Evolutionary conservation across 805 yeast species (phyloP).

Genomic region (Candida stauntonica): DNA sequence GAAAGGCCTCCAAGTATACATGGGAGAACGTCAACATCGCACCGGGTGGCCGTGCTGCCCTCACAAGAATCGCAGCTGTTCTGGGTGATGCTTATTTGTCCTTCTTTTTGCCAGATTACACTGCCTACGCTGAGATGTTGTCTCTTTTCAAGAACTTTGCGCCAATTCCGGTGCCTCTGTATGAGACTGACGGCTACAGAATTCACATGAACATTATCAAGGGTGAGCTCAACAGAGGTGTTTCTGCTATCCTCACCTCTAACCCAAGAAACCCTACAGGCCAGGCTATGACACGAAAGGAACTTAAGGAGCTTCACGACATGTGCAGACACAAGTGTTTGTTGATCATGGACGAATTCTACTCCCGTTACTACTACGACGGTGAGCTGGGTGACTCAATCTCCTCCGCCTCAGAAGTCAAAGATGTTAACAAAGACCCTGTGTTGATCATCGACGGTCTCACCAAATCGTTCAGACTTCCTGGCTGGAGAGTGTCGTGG

Average conservation of each 20-base stretch:
- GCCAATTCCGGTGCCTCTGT: conserved; percentile 59
- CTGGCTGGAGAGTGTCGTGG: conserved; percentile 67
- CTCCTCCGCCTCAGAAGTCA: conserved; percentile 45
- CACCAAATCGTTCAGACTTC: conserved; percentile 56
- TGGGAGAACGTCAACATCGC: conserved; percentile 58
- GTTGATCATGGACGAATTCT: conserved; percentile 61
- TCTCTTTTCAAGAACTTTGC: conserved; percentile 58
- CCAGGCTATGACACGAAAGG: conserved; percentile 42
- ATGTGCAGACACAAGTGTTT: conserved; percentile 49
- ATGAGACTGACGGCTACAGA: conserved; percentile 52
- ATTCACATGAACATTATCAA: conserved; percentile 49
- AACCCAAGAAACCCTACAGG: conserved; percentile 66
- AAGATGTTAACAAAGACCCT: conserved; percentile 54
- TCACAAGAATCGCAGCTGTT: conserved; percentile 58
- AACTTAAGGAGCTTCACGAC: conserved; percentile 44
- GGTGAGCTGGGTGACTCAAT: conserved; percentile 51
- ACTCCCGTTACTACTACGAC: conserved; percentile 51
- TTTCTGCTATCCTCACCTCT: conserved; percentile 52
- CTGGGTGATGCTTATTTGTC: conserved; percentile 54
- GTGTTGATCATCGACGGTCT: conserved; percentile 57
- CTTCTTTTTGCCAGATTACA: conserved; percentile 58
- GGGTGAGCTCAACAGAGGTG: conserved; percentile 52
- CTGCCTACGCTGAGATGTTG: conserved; percentile 64
- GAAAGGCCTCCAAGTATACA: conserved; percentile 48
- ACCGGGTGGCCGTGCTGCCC: conserved; percentile 62